Base-by-base conservation (phyloP, 345 rosid genomes). In the Pistacia integerrima region DNA sequence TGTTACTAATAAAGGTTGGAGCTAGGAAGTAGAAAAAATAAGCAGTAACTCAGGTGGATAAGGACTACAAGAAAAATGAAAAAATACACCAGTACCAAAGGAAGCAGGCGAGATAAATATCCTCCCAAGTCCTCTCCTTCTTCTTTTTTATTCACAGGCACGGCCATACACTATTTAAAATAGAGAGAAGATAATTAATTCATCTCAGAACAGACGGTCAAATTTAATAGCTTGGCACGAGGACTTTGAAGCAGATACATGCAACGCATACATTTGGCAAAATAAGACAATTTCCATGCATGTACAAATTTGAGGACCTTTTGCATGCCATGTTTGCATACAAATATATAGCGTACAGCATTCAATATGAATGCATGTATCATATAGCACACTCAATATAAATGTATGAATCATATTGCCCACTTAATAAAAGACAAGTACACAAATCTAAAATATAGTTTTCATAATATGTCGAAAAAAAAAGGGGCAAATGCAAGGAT, bases 81-180 rank as follows among this genome's bases (percentile, higher is more conserved):
- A 52, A 71, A 17, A 48, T 38, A 74, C 12, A 69, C 57, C 14
- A 73, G 67, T 87, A 94, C 98, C 87, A 86, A 68, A 44, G 84
- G 69, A 69, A 84, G 80, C 76, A 94, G 81, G 72, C 88, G 91
- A 78, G 90, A 81, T 79, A 94, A 79, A 55, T 87, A 69, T 72
- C 87, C 92, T 78, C 85, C 89, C 84, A 91, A 80, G 75, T 90
- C 85, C 80, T 91, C 88, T 56, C 82, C 86, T 76, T 87, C 91
- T 9, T 80, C 80, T 76, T 84, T 87, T 79, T 74, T 82, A 38
- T 76, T 67, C 78, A 79, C 83, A 54, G 86, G 90, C 71, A 83
- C 76, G 60, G 91, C 97, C 82, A 81, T 78, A 80, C 94, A 94
- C 98, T 94, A 86, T 82, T 71, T 72, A 70, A 82, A 41, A 82